Base-by-base conservation (phyloP, 108 stramenopile species). In the Seminavis robusta region DNA sequence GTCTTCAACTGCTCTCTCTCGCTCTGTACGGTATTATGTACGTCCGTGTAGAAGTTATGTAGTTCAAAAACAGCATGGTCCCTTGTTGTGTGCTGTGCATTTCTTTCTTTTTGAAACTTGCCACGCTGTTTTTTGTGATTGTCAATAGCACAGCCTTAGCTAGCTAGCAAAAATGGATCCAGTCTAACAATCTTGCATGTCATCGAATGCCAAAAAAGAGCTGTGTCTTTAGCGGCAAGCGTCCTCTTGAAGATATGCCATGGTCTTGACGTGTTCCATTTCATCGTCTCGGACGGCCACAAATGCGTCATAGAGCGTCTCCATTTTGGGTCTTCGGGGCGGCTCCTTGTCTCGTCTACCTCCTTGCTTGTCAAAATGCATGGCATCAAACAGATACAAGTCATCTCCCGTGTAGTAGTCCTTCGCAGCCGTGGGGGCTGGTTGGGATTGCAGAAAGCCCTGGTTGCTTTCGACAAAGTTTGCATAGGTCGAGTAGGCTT, bases 371-470 rank as follows among this genome's bases (percentile, higher is more conserved):
- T 63, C 63, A 27, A 77, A 79, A 53, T 86, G 84, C 34, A 92
- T 86, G 19, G 82, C 87, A 56, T 96, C 93, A 62, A 94, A 96
- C 48, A 94, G 61, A 56, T 86, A 94, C 40, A 87, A 77, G 61
- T 95, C 81, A 2, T 81, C 88, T 6, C 56, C 58, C 20, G 54
- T 52, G 54, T 91, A 94, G 70, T 92, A 94, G 10, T 84, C 65
- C 19, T 66, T 56, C 23, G 90, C 90, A 27, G 81, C 69, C 31
- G 67, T 52, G 1, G 90, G 88, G 1, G 80, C 79, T 7, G 87
- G 83, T 40, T 69, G 30, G 21, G 34, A 44, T 62, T 89, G 79
- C 19, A 94, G 63, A 5, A 38, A 38, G 15, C 88, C 80, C 36
- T 52, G 79, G 52, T 85, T 51, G 33, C 79, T 59, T 34, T 59